Percentiles rank a stretch among this genome's conserved stretches.
phyloP scores from a whole-genome alignment of 768 basidiomycete genomes.

The Auricularia sp. region DNA sequence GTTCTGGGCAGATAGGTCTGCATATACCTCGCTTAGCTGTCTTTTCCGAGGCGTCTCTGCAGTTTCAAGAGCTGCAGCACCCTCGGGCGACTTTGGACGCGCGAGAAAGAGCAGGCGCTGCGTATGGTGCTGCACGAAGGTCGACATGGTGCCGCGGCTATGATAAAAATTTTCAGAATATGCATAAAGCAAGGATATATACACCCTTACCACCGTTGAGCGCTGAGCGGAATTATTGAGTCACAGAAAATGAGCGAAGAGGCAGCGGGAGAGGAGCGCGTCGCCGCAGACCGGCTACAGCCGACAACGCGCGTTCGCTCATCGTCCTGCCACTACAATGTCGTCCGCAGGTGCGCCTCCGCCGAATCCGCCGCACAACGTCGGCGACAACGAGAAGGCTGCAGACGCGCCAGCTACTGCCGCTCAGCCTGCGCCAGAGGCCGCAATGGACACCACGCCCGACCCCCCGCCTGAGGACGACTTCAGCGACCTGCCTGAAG shows the following conservation, averaged over 20 bases:
- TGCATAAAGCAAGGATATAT: background rate
- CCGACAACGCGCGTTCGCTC: background rate
- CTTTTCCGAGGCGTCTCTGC: background rate
- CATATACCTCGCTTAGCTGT: background rate
- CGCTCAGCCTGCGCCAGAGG: background rate
- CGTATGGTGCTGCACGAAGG: background rate
- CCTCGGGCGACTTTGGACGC: background rate
- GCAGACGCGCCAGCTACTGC: background rate
- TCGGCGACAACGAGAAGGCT: background rate
- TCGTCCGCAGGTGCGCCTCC: background rate
- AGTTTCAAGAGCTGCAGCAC: background rate
- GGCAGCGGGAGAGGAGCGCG: no score
- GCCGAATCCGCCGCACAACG: background rate
- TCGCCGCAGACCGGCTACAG: background rate
- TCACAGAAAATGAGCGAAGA: no score
- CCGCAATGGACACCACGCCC: constrained; percentile 63
- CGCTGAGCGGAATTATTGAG: no score
- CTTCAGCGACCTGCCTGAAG: constrained; percentile 87
- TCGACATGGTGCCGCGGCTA: background rate
- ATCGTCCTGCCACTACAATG: background rate
- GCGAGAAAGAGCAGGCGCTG: background rate
- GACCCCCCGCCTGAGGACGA: constrained; percentile 56
- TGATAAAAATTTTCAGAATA: background rate
- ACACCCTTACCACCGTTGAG: background rate
- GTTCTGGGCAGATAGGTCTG: background rate